phyloP scores from a whole-genome alignment of 1,284 basidiomycete species.

The Moesziomyces globuligerus region DNA sequence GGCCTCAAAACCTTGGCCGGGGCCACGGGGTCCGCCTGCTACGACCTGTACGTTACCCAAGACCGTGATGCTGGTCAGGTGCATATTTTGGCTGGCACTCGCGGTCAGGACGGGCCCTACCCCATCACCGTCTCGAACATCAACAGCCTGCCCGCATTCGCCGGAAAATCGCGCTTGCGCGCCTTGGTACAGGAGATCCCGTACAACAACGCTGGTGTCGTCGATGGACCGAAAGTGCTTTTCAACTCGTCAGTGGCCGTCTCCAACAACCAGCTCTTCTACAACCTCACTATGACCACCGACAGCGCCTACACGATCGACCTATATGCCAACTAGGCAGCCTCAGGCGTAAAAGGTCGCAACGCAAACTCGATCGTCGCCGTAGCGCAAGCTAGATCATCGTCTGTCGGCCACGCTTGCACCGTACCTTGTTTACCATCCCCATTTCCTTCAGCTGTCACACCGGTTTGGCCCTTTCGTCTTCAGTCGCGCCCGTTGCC shows the following conservation, averaged over 20 bases:
- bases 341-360: too few relatives aligned
- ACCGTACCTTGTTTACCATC: too few relatives aligned
- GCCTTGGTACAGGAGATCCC: constrained; percentile 5
- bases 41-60: constrained; percentile 6
- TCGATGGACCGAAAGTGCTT: neutral
- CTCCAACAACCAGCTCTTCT: constrained; percentile 1
- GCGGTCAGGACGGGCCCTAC: constrained; percentile 1
- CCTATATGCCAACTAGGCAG: neutral
- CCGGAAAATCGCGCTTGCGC: neutral
- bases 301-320: constrained; percentile 8
- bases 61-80: neutral
- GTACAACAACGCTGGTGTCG: neutral
- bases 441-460: too few relatives aligned
- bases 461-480: too few relatives aligned
- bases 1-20: constrained; percentile 1
- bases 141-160: neutral
- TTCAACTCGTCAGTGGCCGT: neutral
- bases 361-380: too few relatives aligned
- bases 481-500: too few relatives aligned
- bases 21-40: constrained; percentile 2
- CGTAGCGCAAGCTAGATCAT: too few relatives aligned
- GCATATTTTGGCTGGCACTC: constrained; percentile 1
- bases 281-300: constrained; percentile 4
- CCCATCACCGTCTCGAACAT: constrained; percentile 2
- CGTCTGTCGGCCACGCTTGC: too few relatives aligned